These are phyloP conservation scores for Euptelea pleiosperma DNA, from an alignment of 164 flowering plant genomes.

Conservation along the genomic window DNA sequence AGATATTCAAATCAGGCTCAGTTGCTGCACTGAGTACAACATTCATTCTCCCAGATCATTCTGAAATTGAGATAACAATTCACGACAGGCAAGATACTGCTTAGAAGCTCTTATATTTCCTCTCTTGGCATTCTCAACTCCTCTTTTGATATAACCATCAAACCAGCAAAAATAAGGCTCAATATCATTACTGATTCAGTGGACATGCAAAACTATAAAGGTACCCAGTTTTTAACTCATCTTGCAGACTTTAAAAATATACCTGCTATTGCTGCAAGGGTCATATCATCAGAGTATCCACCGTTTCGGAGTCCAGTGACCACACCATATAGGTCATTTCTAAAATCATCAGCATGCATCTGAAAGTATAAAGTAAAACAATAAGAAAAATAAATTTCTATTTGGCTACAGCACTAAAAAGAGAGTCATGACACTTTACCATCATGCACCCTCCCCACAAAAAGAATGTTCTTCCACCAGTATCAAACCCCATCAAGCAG, in stretches of 20 bases:
- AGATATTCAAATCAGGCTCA: too few relatives aligned
- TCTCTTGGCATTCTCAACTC: not conserved
- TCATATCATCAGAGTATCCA: constrained; percentile 99
- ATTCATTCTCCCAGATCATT: not conserved
- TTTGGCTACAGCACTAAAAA: constrained; percentile 3
- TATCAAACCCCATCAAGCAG: constrained; percentile 99
- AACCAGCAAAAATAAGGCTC: not conserved
- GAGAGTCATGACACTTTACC: constrained; percentile 43
- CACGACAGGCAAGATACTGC: not conserved
- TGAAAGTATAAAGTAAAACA: constrained; percentile 28
- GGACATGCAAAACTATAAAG: not conserved
- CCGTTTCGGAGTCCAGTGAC: constrained; percentile 80
- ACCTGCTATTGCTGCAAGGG: constrained; percentile 96
- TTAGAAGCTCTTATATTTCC: not conserved
- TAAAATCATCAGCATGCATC: constrained; percentile 99
- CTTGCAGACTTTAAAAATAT: constrained; percentile 11
- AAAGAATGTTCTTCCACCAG: constrained; percentile 96
- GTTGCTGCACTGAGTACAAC: too few relatives aligned
- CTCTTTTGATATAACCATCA: not conserved
- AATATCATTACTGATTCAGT: not conserved
- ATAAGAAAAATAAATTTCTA: not conserved
- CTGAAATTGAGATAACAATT: not conserved
- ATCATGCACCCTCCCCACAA: constrained; percentile 99
- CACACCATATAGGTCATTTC: constrained; percentile 70
- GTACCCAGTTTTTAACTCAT: not conserved